Base-by-base conservation (phyloP, 768 basidiomycete species). In the Russula foetens region DNA sequence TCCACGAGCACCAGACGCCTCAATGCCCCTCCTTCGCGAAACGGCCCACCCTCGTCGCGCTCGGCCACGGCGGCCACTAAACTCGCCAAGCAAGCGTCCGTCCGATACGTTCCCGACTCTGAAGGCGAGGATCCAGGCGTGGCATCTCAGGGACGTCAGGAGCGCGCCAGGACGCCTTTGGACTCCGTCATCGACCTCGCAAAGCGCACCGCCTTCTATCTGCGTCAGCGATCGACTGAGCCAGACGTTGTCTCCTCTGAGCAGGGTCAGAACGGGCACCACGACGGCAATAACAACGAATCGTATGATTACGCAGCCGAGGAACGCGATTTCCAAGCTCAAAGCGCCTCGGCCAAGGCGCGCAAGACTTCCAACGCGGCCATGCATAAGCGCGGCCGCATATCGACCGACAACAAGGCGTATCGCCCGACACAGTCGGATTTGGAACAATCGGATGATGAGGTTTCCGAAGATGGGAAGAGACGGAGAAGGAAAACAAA, bases 331-430 rank as follows among this genome's bases (percentile, higher is more conserved):
- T 85, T 76, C 64, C 78, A 82, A 61, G 49, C 47, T 23, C 54
- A 63, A 51, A 57, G 38, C 17, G 49, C 53, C 24, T 28, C 61
- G 17, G 14, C 28, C 39, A 58, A 51, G 46, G 58, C 74, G 67
- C 69, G 72, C 71, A 72, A 72, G 69, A 61, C 67, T 24, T 45
- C 17, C 28, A 63, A 70, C 11, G 63, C 67, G 24, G 68, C 73
- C 1, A 68, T 67, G 8, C 74, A 78, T 63, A 81, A 77, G 69
- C 81, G 83, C 26, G 79, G 78, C 66, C 82, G 85, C 33, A 88
- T 90, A 63, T 87, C 86, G 0, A 67, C 75, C 24, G 91, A 92
- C 70, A 90, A 92, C 73, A 89, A 87, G 70, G 90, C 90, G 0
- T 93, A 92, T 67, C 80, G 80, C 55, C 90, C 90, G 21, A 72